These are phyloP conservation scores for Tetrapisispora taiwanensis DNA, from an alignment of 805 yeast genomes.

Conservation along the genomic window DNA sequence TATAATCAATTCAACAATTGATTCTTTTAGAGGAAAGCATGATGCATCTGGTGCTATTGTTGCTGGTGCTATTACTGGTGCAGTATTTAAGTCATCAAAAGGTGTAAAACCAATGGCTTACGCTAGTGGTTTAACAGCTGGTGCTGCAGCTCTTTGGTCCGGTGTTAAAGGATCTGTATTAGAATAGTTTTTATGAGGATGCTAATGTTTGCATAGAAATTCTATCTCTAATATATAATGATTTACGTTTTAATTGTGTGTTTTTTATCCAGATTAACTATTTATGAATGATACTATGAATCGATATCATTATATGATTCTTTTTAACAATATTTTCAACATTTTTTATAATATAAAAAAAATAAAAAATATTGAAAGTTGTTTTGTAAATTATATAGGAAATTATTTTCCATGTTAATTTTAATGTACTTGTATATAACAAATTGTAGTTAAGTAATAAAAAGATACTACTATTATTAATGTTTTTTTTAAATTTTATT, in stretches of 20 bases:
- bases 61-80: conserved; percentile 90
- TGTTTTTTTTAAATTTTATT: not conserved
- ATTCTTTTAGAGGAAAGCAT: conserved; percentile 75
- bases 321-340: not conserved
- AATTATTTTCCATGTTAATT: not conserved
- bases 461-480: not conserved
- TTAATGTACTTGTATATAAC: conserved; percentile 3
- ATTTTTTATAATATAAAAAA: not conserved
- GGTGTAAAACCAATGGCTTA: conserved; percentile 85
- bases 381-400: not conserved
- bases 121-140: conserved; percentile 75
- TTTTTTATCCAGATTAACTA: not conserved
- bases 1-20: conserved; percentile 69
- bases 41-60: conserved; percentile 75
- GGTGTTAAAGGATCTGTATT: conserved; percentile 45
- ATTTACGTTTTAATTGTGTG: not conserved
- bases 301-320: not conserved
- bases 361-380: not conserved
- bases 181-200: conserved; percentile 5
- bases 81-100: conserved; percentile 73
- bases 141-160: conserved; percentile 90
- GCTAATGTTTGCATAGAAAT: not conserved
- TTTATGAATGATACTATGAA: not conserved
- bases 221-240: not conserved
- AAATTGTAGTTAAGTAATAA: conserved; percentile 1